Base-by-base conservation (phyloP, 495 filamentous ascomycete genomes). In the Trichoderma gamsii region DNA sequence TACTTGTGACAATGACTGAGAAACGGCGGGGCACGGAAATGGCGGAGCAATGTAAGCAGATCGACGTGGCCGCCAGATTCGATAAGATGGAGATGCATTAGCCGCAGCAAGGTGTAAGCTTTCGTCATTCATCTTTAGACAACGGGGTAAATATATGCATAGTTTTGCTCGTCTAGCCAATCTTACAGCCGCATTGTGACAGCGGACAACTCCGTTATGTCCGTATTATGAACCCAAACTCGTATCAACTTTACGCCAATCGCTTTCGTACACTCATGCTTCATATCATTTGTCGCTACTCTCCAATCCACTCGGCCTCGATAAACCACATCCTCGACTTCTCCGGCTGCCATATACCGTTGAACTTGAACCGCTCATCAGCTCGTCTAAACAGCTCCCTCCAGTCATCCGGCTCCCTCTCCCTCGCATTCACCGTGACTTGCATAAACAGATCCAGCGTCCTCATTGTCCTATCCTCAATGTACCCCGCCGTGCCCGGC, bases 391-490 rank as follows among this genome's bases (percentile, higher is more conserved):
- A 77, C 29, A 75, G 29, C 1, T 41, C 67, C 1, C 23, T 66
- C 75, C 75, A 77, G 38, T 74, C 71, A 44, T 74, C 75, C 13
- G 67, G 68, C 66, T 74, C 73, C 4, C 72, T 64, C 66, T 77
- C 72, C 25, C 68, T 68, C 44, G 73, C 71, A 68, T 77, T 77
- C 16, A 73, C 70, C 9, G 69, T 70, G 4, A 73, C 69, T 41
- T 72, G 70, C 71, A 75, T 72, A 18, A 73, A 66, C 13, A 75
- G n/a, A 63, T 77, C 75, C 66, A 75, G 65, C n/a, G 69, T 72
- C 15, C 74, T 70, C 68, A 70, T 69, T 27, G 61, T 66, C 4
- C 70, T 66, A 35, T 75, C 71, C 66, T 75, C 71, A 11, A 73
- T 63, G 41, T 70, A 72, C 27, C 64, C 66, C 16, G 52, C 70